Base-by-base conservation (phyloP, 2,329 filamentous ascomycete species). In the Neospermospora avenae region DNA sequence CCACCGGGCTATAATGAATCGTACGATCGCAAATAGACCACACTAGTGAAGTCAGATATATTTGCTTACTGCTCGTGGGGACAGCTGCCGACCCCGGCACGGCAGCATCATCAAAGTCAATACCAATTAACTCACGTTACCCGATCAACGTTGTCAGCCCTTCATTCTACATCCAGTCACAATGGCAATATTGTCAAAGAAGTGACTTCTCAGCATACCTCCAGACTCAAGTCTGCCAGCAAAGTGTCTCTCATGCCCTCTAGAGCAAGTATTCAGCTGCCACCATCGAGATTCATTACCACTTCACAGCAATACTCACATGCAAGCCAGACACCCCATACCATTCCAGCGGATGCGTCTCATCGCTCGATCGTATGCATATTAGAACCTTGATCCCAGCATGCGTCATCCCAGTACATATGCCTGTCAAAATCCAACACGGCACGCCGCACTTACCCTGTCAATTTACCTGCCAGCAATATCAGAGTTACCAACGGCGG, bases 361-460 rank as follows among this genome's bases (percentile, higher is more conserved):
- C 51, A 54, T 54, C 51, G 51, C 34, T 54, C 51, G 51, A 54
- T 54, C 51, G 35, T 54, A 42, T 28, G 51, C 51, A 42, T 54
- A 41, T 20, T 41, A 42, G 22, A 54, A 18, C 35, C 51, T 20
- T 41, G 51, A 54, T 11, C 51, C 35, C 51, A 22, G 37, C 28
- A 6, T 18, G 20, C 13, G n/a, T 28, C 10, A 42, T 39, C 35
- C 51, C 16, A 39, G 34, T 14, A 34, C 10, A 31, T 14, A 54
- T 14, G 22, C 14, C 35, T 22, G 16, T 37, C 34, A 11, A 14
- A 22, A 13, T 41, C 28, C 18, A 48, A 5, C 4, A 3, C 24
- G 20, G 14, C 22, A 48, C 14, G 8, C 34, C 25, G 18, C 35
- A 10, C 35, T 24, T 28, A 13, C 24, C 18, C 49, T 41, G 34